Base-by-base conservation (phyloP, 805 yeast species). In the Clavispora vitiphila region DNA sequence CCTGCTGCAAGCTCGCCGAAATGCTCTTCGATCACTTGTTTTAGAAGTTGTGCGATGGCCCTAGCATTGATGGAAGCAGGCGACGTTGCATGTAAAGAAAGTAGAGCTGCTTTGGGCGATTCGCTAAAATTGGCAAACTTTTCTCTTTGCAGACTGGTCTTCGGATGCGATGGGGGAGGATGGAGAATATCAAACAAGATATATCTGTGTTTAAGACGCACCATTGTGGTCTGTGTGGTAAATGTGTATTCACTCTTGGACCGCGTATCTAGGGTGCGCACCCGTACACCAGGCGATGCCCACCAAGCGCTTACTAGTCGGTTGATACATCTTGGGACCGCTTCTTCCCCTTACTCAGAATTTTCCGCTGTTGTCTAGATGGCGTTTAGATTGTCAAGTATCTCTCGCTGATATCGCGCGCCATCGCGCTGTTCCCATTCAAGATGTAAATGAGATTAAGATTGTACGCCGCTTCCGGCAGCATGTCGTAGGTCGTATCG, bases 1-100 rank as follows among this genome's bases (percentile, higher is more conserved):
- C 93, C 95, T 0, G 77, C 55, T 0, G 96, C 96, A 41, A 71
- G 66, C 40, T 87, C 96, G 1, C 98, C 98, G 58, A 83, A 86
- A 48, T 80, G 73, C 21, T 71, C 71, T 44, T 76, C 78, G 7
- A 90, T 60, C 2, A 78, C 69, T 12, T 69, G 67, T 46, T 83
- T 69, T 43, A 89, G 62, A 8, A 78, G 69, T 14, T 74, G 71
- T 3, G 78, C 57, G 3, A 90, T 60, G 2, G 70, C 42, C 45
- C 78, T 76, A 3, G 72, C 65, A 23, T 70, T 77, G 4, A 85
- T 60, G 4, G 64, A 58, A 1, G 65, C 50, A 1, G 82, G 74
- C 1, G 83, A 68, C 4, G 78, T 61, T 45, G 67, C 71, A 50
- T 81, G 87, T 7, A 78, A 62, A 14, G 69, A 55, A 10, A 78